These are phyloP conservation scores for Thelonectria blattea DNA, from an alignment of 2,329 filamentous ascomycete genomes.

Conservation along the genomic window DNA sequence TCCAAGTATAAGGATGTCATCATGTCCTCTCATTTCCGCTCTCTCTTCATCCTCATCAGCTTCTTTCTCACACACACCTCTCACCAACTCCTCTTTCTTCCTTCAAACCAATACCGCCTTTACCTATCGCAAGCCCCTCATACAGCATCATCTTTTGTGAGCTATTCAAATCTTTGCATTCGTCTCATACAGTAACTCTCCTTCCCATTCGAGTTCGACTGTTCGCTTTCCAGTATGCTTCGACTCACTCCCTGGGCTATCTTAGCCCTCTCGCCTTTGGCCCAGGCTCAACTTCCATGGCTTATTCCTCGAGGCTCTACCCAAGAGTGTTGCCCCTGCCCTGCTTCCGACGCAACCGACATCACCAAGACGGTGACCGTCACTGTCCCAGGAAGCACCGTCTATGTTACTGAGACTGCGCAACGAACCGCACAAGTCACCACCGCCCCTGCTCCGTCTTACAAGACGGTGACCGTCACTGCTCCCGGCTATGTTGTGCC, in stretches of 20 bases:
- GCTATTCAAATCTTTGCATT: background rate
- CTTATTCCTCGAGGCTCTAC: slow-evolving; percentile 26
- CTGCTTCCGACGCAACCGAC: slow-evolving; percentile 23
- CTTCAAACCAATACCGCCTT: background rate
- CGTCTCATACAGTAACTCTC: background rate
- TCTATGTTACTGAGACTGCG: slow-evolving; percentile 35
- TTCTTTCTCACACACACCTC: slow-evolving; percentile 4
- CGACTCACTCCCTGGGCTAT: slow-evolving; percentile 34
- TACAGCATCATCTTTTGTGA: background rate
- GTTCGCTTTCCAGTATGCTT: slow-evolving; percentile 30
- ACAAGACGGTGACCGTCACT: background rate
- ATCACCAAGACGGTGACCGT: slow-evolving; percentile 34
- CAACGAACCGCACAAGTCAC: slow-evolving; percentile 31
- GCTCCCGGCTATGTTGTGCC: background rate
- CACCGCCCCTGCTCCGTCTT: slow-evolving; percentile 9
- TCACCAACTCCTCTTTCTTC: background rate
- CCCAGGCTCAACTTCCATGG: slow-evolving; percentile 36
- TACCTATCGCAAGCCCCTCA: background rate
- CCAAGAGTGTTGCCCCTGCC: slow-evolving; percentile 42
- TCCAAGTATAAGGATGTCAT: slow-evolving; percentile 32
- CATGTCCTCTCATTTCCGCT: background rate
- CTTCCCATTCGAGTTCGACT: background rate
- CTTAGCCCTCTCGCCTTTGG: slow-evolving; percentile 37
- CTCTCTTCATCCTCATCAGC: slow-evolving; percentile 15
- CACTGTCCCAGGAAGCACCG: slow-evolving; percentile 32